Percentiles rank a stretch among this genome's conserved stretches.
These are phyloP conservation scores for Trametes punicea DNA, from an alignment of 768 basidiomycete genomes.

Conservation along the genomic window DNA sequence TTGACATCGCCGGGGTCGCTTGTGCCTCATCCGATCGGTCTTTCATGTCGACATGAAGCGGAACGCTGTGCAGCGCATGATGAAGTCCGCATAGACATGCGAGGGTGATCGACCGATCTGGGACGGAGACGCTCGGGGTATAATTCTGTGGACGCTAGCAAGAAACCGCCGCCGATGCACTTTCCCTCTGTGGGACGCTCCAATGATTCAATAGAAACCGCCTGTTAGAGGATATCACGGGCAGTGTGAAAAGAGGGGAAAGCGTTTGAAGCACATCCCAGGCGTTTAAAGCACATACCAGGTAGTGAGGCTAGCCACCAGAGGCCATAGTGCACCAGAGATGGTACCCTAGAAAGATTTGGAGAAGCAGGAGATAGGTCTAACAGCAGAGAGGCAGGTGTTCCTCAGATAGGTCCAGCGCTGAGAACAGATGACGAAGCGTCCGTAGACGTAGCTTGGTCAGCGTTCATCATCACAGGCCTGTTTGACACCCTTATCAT, in stretches of 20 bases:
- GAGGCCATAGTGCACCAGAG: too few species aligned
- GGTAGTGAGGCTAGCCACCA: too few species aligned
- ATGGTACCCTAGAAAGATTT: conserved; percentile 7
- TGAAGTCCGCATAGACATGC: neutral
- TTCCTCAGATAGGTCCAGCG: neutral
- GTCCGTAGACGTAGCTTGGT: too few species aligned
- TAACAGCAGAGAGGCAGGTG: neutral
- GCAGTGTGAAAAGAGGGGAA: too few species aligned
- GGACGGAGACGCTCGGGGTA: neutral
- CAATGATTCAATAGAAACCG: too few species aligned
- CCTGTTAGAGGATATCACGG: too few species aligned
- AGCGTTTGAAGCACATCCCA: too few species aligned
- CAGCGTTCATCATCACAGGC: neutral
- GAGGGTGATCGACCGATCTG: neutral
- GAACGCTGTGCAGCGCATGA: conserved; percentile 4
- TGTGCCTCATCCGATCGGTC: neutral
- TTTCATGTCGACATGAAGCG: too few species aligned
- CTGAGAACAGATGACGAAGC: too few species aligned
- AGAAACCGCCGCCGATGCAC: conserved; percentile 1
- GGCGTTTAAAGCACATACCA: too few species aligned
- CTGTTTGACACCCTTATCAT: neutral
- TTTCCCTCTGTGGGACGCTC: too few species aligned
- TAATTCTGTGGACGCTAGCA: neutral
- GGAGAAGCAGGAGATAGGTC: neutral
- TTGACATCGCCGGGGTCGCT: neutral